These are phyloP conservation scores for Exsudoporus frostii DNA, from an alignment of 768 basidiomycete species.

Conservation along the genomic window DNA sequence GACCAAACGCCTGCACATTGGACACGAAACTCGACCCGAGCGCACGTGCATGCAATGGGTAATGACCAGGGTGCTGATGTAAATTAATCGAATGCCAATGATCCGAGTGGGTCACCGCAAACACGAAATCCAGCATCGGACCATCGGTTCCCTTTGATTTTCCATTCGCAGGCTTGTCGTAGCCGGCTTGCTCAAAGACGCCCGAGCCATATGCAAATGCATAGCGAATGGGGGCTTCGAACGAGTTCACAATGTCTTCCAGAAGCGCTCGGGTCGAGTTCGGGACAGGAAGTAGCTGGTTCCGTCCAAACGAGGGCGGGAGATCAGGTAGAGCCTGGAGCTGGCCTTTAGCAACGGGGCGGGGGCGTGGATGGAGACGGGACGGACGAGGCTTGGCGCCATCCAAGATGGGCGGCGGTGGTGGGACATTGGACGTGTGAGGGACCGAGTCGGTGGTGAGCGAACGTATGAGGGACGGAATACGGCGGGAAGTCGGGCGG, in stretches of 20 bases:
- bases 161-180: constrained; percentile 35
- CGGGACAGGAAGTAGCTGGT: constrained; percentile 77
- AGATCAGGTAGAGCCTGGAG: constrained; percentile 47
- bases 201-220: constrained; percentile 98
- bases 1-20: constrained; percentile 66
- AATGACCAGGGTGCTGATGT: constrained; percentile 87
- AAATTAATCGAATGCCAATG: constrained; percentile 98
- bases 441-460: constrained; percentile 29
- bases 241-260: constrained; percentile 73
- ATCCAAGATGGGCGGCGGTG: constrained; percentile 30
- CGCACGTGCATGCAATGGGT: constrained; percentile 82
- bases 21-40: constrained; percentile 84
- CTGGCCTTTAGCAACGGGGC: constrained; percentile 28
- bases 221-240: constrained; percentile 91
- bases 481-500: constrained; percentile 8
- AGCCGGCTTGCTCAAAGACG: constrained; percentile 90
- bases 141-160: constrained; percentile 32
- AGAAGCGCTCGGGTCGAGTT: constrained; percentile 77
- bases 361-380: constrained; percentile 43
- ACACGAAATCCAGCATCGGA: constrained; percentile 96
- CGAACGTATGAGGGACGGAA: constrained; percentile 19
- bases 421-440: constrained; percentile 28
- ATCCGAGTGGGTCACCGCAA: constrained; percentile 88
- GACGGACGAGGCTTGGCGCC: constrained; percentile 30
- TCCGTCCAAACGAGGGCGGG: constrained; percentile 72